Conservation (phyloP, 148 eudicot genomes). For the Rhododendron kiyosumense region DNA sequence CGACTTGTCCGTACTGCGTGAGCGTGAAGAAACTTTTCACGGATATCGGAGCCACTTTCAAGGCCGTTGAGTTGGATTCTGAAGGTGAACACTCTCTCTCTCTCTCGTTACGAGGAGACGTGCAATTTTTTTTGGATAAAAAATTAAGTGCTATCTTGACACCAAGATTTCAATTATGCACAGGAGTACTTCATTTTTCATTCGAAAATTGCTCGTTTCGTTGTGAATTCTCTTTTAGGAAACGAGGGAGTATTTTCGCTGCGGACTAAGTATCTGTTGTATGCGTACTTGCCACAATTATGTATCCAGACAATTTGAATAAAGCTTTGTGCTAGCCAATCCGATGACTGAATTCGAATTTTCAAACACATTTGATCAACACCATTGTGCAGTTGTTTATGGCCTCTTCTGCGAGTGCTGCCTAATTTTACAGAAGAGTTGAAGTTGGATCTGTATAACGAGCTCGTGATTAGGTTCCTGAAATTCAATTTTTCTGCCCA, state of each 20-base stretch:
- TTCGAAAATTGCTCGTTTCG: neutral
- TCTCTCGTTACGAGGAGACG: too few relatives aligned
- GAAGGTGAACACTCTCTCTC: slow-evolving; percentile 26
- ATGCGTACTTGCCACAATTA: neutral
- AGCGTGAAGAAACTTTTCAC: slow-evolving; percentile 37
- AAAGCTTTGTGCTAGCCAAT: neutral
- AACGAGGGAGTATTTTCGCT: neutral
- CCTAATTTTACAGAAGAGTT: neutral
- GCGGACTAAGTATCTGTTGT: neutral
- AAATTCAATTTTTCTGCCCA: neutral
- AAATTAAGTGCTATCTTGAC: too few relatives aligned
- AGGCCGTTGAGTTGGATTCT: slow-evolving; percentile 46
- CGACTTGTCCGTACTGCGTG: slow-evolving; percentile 46
- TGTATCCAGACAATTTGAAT: neutral
- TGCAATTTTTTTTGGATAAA: too few relatives aligned
- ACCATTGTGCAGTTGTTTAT: neutral
- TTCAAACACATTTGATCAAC: neutral
- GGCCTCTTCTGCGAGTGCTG: too few relatives aligned
- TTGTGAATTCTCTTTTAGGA: neutral
- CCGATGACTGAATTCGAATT: neutral
- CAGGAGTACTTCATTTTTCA: too few relatives aligned
- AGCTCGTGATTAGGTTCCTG: neutral
- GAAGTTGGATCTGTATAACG: neutral
- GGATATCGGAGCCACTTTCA: slow-evolving; percentile 35
- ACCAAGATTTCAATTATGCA: neutral